Base-by-base conservation (phyloP, 805 yeast genomes). In the Ogataea paradorogensis region DNA sequence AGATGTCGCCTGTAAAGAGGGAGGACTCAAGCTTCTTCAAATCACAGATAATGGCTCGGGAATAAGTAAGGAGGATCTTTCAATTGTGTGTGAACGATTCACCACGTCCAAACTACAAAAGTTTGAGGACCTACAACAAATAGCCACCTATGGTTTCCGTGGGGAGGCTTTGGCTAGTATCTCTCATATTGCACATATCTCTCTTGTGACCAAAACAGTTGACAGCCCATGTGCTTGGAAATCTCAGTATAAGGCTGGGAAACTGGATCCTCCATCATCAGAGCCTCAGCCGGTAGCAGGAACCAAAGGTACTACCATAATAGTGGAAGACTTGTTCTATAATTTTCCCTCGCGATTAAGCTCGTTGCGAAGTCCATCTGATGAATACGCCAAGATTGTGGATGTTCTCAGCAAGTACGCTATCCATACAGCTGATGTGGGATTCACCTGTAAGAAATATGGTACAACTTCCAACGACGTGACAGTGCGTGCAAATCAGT, bases 121-220 rank as follows among this genome's bases (percentile, higher is more conserved):
- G 7, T 91, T 84, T 58, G 91, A 85, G 35, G 99, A 93, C 58
- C 70, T 93, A 42, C 66, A 68, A 35, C 59, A 71, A 4, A 76
- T 93, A 16, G 66, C 74, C 15, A 90, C 98, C 0, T 88, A 88
- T 59, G 99, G 99, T 4, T 93, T 93, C 59, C 71, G 99, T 40
- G 99, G 99, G 11, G 99, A 93, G 61, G 99, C 99, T 0, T 67
- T 93, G 34, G 96, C 98, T 1, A 82, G 93, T 56, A 90, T 93
- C 7, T 88, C 96, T 0, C 96, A 91, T 55, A 82, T 93, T 15
- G 73, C 97, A 0, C 82, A 89, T 42, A 66, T 93, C 1, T 72
- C 87, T 0, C 95, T 93, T 5, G 72, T 81, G 1, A 86, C 97
- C 0, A 89, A 85, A 61, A 78, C 84, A 0, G 54, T 49, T 6